These are phyloP conservation scores for Luvunga scandens DNA, from an alignment of 345 rosid species.

Conservation along the genomic window DNA sequence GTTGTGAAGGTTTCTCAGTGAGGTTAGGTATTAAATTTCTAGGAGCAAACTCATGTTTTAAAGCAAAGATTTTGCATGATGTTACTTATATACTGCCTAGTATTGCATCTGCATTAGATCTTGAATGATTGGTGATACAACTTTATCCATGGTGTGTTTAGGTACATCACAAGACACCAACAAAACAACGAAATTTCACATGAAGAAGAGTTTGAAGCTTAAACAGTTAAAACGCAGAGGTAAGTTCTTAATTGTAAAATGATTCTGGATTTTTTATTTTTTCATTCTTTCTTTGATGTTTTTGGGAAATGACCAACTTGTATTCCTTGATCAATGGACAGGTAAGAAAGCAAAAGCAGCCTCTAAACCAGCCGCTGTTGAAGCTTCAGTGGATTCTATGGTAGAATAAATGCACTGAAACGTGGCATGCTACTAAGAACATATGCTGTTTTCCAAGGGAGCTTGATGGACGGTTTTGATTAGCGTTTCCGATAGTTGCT, in stretches of 20 bases:
- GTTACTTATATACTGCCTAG: neutral
- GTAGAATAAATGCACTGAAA: constrained; percentile 26
- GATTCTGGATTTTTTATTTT: neutral
- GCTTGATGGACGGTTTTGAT: neutral
- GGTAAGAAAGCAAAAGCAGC: constrained; percentile 27
- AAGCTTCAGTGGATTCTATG: constrained; percentile 42
- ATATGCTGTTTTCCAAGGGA: neutral
- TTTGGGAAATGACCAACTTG: neutral
- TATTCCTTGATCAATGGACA: constrained; percentile 8
- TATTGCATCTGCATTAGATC: neutral
- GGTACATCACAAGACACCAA: constrained; percentile 22
- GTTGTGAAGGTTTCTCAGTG: neutral
- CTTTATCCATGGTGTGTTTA: constrained; percentile 6
- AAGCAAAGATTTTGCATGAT: neutral
- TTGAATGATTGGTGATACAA: neutral
- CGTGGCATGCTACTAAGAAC: neutral
- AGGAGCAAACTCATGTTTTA: too few relatives aligned
- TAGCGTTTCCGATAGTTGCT: neutral
- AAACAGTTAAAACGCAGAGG: constrained; percentile 27
- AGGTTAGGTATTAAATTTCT: neutral
- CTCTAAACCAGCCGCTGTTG: constrained; percentile 27
- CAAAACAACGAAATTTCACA: constrained; percentile 17
- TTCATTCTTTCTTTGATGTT: neutral
- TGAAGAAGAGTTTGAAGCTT: constrained; percentile 45
- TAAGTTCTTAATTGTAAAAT: neutral